These are phyloP conservation scores for Xylaria cubensis DNA, from an alignment of 495 filamentous ascomycete genomes.

Conservation along the genomic window DNA sequence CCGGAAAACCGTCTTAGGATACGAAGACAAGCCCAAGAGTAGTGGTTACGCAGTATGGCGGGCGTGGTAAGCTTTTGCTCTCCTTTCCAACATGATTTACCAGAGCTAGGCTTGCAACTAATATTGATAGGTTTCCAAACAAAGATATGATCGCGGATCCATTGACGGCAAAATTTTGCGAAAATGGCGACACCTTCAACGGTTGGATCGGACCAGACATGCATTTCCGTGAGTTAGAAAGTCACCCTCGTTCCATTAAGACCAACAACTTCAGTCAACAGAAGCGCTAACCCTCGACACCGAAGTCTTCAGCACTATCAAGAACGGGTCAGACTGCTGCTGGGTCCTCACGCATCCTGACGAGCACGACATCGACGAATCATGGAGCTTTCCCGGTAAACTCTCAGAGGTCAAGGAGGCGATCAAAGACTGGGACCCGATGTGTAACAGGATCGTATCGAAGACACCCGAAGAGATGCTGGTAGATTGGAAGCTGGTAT, in stretches of 20 bases:
- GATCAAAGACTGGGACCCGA: slow-evolving; percentile 66
- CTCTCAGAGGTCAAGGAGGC: slow-evolving; percentile 65
- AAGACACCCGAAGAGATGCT: slow-evolving; percentile 61
- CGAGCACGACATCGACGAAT: slow-evolving; percentile 65
- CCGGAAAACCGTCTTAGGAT: slow-evolving; percentile 63
- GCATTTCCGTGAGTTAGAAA: slow-evolving; percentile 48
- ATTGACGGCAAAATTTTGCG: slow-evolving; percentile 63
- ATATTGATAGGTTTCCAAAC: slow-evolving; percentile 56
- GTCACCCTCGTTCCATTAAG: neutral
- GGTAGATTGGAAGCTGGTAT: slow-evolving; percentile 73
- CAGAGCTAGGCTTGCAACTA: neutral
- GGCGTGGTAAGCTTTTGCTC: slow-evolving; percentile 54
- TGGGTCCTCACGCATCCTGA: slow-evolving; percentile 70
- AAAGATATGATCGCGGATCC: slow-evolving; percentile 66
- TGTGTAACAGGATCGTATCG: slow-evolving; percentile 62
- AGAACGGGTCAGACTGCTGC: slow-evolving; percentile 66
- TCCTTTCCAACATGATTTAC: neutral
- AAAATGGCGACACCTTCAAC: slow-evolving; percentile 68
- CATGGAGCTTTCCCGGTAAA: slow-evolving; percentile 65
- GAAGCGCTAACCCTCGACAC: neutral
- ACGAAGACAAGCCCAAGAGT: slow-evolving; percentile 64
- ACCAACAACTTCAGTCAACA: neutral
- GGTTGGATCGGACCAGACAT: slow-evolving; percentile 66
- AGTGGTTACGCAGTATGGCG: slow-evolving; percentile 66
- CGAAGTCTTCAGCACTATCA: slow-evolving; percentile 62